These are phyloP conservation scores for Botrytis cinerea DNA, from an alignment of 2,329 filamentous ascomycete species.

Conservation along the genomic window DNA sequence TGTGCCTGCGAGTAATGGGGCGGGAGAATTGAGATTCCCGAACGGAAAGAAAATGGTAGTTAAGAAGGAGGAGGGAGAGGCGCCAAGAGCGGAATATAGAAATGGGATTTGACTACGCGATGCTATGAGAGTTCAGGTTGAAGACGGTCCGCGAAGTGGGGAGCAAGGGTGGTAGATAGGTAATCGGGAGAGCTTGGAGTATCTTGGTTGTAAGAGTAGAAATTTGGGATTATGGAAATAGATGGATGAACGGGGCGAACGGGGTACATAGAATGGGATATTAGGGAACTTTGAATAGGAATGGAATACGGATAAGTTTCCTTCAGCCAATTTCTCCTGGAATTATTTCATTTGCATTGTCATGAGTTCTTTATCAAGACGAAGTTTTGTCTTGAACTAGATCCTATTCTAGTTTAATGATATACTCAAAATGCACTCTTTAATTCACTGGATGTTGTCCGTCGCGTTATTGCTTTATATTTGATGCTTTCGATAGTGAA, in stretches of 20 bases:
- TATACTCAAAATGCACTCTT: neutral
- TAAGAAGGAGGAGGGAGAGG: slow-evolving; percentile 33
- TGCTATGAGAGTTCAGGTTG: too few relatives aligned
- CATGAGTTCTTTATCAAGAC: neutral
- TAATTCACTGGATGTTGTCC: neutral
- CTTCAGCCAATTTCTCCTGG: neutral
- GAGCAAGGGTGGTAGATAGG: neutral
- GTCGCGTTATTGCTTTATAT: neutral
- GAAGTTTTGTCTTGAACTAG: neutral
- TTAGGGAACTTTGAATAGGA: neutral
- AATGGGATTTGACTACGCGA: slow-evolving; percentile 13
- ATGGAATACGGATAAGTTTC: too few relatives aligned
- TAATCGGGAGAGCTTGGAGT: neutral
- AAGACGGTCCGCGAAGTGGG: too few relatives aligned
- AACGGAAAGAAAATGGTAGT: slow-evolving; percentile 34
- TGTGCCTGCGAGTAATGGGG: slow-evolving; percentile 32
- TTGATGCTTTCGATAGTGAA: neutral
- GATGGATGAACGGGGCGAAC: neutral
- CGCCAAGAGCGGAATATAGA: slow-evolving; percentile 26
- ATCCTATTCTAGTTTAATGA: neutral
- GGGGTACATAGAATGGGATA: neutral
- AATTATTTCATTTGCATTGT: neutral
- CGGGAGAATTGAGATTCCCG: slow-evolving; percentile 29
- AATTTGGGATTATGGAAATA: neutral
- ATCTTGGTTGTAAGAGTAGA: neutral